Evolutionary conservation across 305 asterid species (phyloP), one percentile per base, ranked within the genome.

Genomic region (Plantago coronopus): DNA sequence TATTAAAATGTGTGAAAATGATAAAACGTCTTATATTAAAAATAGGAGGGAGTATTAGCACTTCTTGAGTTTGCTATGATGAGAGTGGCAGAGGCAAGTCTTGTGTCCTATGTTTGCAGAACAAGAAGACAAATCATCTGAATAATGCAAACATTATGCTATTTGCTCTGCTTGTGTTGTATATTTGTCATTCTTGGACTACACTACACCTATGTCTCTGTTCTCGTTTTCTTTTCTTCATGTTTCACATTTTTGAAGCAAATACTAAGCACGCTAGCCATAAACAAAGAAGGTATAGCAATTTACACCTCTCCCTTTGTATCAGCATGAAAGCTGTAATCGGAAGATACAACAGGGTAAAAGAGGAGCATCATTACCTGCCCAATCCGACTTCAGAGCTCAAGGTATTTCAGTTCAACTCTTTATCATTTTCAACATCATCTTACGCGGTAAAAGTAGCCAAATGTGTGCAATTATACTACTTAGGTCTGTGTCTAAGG

Each of bases 301-400:
- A 49, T 49, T 49, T 49, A 25, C 55, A 20, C 12, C 8, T 17
- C 17, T 12, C 17, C 12, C 15, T 50, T 51, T 51, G 40, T 51
- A 50, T 51, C 57, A 51, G 57, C 38, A 17, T 51, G 57, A 51
- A 51, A 23, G 11, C 40, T 23, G 57, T 51, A 23, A 51, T 51
- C 31, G 38, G 8, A 34, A 29, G 57, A 25, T 51, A 51, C 57
- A 51, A 51, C 13, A 51, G 20, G 14, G n/a, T 34, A 7, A 51
- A 51, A 23, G 57, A 51, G 57, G 57, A 51, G 12, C 38, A 51
- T 51, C 57, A 51, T 40, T 23, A 51, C 25, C 57, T 51, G 40
- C 5, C 25, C 31, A 51, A 51, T 51, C 57, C 57, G 23, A 25
- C 38, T 51, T 51, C 57, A 51, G 57, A 51, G 17, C 27, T 51